These are phyloP conservation scores for Globisporangium viniferum DNA, from an alignment of 352 stramenopile genomes.

Conservation along the genomic window DNA sequence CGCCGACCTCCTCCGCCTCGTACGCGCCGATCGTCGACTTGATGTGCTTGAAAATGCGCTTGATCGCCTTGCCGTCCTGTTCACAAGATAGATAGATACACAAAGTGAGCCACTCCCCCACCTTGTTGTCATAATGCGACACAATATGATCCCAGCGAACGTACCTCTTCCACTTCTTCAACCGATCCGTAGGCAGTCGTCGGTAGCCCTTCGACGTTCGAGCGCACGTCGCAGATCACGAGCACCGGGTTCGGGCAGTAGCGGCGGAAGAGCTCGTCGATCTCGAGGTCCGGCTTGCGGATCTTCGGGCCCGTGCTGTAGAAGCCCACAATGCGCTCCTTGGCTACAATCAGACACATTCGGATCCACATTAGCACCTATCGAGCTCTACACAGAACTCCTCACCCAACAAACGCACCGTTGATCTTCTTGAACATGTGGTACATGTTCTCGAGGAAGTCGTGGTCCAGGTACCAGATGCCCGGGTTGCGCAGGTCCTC, in stretches of 20 bases:
- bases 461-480: conserved; percentile 99
- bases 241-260: conserved; percentile 96
- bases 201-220: conserved; percentile 94
- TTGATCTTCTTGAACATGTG: conserved; percentile 95
- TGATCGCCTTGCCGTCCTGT: conserved; percentile 92
- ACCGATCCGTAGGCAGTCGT: conserved; percentile 97
- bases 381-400: background rate
- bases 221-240: conserved; percentile 98
- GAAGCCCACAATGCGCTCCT: conserved; percentile 98
- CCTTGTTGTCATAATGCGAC: background rate
- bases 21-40: conserved; percentile 95
- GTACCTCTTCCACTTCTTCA: conserved; percentile 93
- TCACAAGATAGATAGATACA: background rate
- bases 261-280: conserved; percentile 93
- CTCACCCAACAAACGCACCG: conserved; percentile 32
- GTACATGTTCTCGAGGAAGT: conserved; percentile 99
- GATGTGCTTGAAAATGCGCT: conserved; percentile 98
- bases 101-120: background rate
- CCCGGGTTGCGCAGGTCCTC: conserved; percentile 96
- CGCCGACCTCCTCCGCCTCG: conserved; percentile 94
- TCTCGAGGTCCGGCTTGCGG: conserved; percentile 92
- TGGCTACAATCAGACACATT: conserved; percentile 51
- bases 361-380: background rate
- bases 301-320: conserved; percentile 98
- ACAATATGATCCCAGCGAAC: background rate